These are phyloP conservation scores for Knufia petricola DNA, from an alignment of 2,329 filamentous ascomycete genomes.

Conservation along the genomic window DNA sequence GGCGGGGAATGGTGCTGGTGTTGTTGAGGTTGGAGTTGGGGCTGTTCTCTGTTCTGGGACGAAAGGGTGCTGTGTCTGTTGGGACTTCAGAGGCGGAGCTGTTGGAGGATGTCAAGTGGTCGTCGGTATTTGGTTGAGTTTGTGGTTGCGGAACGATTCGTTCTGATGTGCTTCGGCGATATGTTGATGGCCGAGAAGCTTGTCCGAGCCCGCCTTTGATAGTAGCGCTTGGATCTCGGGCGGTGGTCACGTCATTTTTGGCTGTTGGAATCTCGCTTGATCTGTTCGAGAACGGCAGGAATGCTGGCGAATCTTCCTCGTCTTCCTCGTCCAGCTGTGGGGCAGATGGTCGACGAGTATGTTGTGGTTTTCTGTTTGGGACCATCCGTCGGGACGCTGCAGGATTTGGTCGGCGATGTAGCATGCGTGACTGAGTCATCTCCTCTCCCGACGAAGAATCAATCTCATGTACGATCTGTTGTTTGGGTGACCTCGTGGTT, in stretches of 20 bases:
- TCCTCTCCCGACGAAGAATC: constrained; percentile 21
- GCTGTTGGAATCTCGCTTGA: constrained; percentile 7
- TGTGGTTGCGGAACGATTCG: constrained; percentile 24
- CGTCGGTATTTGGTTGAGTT: constrained; percentile 23
- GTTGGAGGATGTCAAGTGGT: constrained; percentile 16
- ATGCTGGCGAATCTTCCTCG: constrained; percentile 37
- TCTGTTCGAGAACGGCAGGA: constrained; percentile 31
- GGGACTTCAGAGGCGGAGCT: constrained; percentile 12
- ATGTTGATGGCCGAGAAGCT: constrained; percentile 19
- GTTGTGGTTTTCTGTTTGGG: constrained; percentile 5
- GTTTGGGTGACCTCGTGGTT: constrained; percentile 17
- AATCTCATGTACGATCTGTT: constrained; percentile 11
- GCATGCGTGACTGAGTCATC: constrained; percentile 20
- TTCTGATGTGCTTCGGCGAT: constrained; percentile 25
- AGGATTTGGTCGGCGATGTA: constrained; percentile 17
- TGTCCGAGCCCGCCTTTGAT: constrained; percentile 29
- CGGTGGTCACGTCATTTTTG: constrained; percentile 20
- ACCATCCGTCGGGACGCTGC: constrained; percentile 2
- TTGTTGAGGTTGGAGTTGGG: too few species aligned
- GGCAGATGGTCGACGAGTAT: constrained; percentile 3
- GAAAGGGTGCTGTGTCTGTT: neutral
- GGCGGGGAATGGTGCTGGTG: too few species aligned
- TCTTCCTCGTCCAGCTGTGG: constrained; percentile 31
- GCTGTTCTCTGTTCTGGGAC: neutral
- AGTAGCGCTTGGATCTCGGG: constrained; percentile 33